Base-by-base conservation (phyloP, 2,329 filamentous ascomycete genomes). In the Stemphylium vesicarium region DNA sequence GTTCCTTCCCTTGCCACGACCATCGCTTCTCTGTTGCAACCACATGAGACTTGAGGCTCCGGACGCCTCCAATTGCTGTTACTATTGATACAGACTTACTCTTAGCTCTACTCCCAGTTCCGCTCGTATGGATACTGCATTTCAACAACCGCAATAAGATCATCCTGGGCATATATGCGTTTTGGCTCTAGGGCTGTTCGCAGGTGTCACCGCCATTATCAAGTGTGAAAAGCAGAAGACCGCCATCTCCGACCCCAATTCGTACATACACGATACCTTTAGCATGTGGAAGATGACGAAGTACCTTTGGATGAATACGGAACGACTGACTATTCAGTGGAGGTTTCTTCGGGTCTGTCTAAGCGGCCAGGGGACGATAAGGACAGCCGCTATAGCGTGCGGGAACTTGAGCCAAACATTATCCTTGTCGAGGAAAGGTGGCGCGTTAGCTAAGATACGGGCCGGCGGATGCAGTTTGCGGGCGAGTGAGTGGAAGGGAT, bases 41-140 rank as follows among this genome's bases (percentile, higher is more conserved):
- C 9, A 70, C 72, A 0, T 84, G 81, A 81, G 70, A 81, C 50
- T 58, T 68, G 7, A 56, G 60, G 4, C 53, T 77, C 1, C 70
- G 69, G 13, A 68, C 73, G 0, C 61, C 70, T 15, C 69, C 70
- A 6, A 59, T 63, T 3, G 66, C 22, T 22, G 43, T 46, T n/a
- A 46, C 32, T 5, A 46, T 46, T n/a, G 22, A 18, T n/a, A 46
- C 43, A 13, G 43, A 46, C 20, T 46, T 46, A 10, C 43, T 46
- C 8, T 33, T 38, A 7, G 43, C 43, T 16, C 33, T 46, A 6
- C 33, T 46, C 5, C 43, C 33, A 29, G 15, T 38, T 11, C 43
- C 43, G 6, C 20, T 46, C 1, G 20, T 37, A 38, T 46, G 43
- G 43, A 33, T 38, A 12, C 22, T 46, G 8, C 33, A 36, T 15